Conservation (phyloP, 345 rosid genomes). For the Bruguiera gymnorhiza region DNA sequence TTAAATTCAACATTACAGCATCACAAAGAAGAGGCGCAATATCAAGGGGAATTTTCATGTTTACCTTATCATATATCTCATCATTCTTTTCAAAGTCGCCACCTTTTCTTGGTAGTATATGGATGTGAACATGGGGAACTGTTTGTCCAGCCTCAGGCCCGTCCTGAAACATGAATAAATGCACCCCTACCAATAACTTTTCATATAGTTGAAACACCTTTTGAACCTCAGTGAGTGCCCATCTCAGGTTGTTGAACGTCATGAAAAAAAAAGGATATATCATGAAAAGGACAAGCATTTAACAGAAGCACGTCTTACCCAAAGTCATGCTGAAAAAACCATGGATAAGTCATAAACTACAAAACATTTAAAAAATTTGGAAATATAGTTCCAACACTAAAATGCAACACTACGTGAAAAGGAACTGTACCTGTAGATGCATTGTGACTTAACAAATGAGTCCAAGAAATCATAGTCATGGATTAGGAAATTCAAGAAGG, state of each 20-base stretch:
- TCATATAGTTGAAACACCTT: not conserved
- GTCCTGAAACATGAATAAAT: conserved; percentile 43
- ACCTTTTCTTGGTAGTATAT: conserved; percentile 71
- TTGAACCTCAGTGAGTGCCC: not conserved
- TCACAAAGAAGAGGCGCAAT: not conserved
- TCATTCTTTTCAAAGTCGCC: conserved; percentile 92
- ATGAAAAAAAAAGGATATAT: not conserved
- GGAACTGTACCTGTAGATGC: too few relatives aligned
- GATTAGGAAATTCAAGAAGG: too few relatives aligned
- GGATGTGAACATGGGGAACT: conserved; percentile 90
- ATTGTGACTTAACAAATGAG: too few relatives aligned
- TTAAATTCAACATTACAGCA: not conserved
- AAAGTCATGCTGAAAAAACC: too few relatives aligned
- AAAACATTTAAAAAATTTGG: too few relatives aligned
- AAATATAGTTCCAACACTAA: too few relatives aligned
- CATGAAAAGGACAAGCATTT: too few relatives aligned
- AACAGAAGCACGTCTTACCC: too few relatives aligned
- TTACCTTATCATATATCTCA: conserved; percentile 82
- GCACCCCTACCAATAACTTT: conserved; percentile 1
- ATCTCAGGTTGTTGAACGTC: not conserved
- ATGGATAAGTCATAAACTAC: too few relatives aligned
- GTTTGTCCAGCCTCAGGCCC: conserved; percentile 95
- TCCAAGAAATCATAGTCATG: too few relatives aligned
- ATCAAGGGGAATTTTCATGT: conserved; percentile 18
- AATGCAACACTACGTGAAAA: too few relatives aligned